Evolutionary conservation across 225 moss, liverwort and hornwort genomes (phyloP).

Genomic region (Physcomitrium patens): DNA sequence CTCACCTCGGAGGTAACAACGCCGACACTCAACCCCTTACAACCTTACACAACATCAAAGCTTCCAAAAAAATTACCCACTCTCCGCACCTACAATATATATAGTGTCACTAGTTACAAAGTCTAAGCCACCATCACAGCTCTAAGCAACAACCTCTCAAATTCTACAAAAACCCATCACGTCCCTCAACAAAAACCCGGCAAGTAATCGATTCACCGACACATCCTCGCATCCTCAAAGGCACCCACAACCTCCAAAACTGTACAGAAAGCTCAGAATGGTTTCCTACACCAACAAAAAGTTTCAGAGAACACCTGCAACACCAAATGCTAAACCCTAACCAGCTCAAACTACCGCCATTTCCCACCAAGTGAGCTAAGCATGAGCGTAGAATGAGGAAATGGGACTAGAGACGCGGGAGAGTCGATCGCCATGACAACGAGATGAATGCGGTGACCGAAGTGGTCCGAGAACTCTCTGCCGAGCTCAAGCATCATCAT

Average conservation of each 20-base stretch:
- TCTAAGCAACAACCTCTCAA: background rate
- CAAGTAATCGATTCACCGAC: background rate
- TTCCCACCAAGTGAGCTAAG: slow-evolving; percentile 16
- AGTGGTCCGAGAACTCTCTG: background rate
- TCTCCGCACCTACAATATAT: background rate
- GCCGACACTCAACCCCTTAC: background rate
- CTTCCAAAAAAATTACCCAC: background rate
- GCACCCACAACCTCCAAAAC: background rate
- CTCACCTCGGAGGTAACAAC: background rate
- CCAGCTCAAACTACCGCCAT: slow-evolving; percentile 22
- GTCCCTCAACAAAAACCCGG: background rate
- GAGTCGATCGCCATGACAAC: slow-evolving; percentile 12
- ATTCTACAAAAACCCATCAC: slow-evolving; percentile 18
- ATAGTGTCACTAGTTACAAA: background rate
- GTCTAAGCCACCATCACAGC: background rate
- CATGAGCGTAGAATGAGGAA: slow-evolving; percentile 1
- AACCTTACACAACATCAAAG: background rate
- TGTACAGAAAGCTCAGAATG: background rate
- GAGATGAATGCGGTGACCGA: slow-evolving; percentile 14
- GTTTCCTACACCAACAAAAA: background rate
- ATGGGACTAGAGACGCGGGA: slow-evolving; percentile 12
- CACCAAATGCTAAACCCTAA: slow-evolving; percentile 20
- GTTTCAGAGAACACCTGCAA: background rate
- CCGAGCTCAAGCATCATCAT: slow-evolving; percentile 6
- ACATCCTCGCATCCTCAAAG: background rate